Conservation (phyloP, 208 protist genomes). For the Acanthamoeba lenticulata region DNA sequence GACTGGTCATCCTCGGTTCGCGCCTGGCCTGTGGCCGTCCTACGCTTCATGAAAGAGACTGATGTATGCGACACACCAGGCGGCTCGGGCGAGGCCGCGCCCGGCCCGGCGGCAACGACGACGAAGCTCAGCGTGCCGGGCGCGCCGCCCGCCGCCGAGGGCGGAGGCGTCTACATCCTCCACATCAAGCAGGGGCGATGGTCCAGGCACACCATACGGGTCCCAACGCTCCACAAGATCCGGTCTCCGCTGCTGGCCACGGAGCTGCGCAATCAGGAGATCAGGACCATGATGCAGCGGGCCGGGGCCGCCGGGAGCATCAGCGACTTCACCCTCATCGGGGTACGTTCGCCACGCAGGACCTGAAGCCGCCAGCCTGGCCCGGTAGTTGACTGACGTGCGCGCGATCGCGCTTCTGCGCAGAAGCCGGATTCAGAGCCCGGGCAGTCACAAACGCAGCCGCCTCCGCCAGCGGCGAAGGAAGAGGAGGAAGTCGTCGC, state of each 20-base stretch:
- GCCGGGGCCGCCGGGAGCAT: too few species aligned
- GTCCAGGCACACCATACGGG: not conserved
- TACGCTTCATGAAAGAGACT: too few species aligned
- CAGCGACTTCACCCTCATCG: not conserved
- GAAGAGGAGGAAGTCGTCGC: not conserved
- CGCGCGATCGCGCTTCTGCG: too few species aligned
- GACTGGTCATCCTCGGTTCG: constrained; percentile 17
- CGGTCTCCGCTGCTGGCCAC: not conserved
- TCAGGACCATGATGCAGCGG: too few species aligned
- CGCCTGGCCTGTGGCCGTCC: too few species aligned
- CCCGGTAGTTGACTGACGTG: too few species aligned
- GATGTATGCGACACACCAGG: not conserved
- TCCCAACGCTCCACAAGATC: constrained; percentile 37
- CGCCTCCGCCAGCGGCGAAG: too few species aligned
- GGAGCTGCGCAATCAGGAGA: not conserved
- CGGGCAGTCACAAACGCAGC: not conserved
- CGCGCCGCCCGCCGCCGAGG: not conserved
- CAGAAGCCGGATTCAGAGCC: too few species aligned
- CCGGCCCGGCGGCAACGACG: not conserved
- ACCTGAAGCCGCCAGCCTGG: too few species aligned
- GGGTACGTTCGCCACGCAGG: too few species aligned
- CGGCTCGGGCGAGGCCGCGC: not conserved
- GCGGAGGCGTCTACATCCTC: constrained; percentile 22
- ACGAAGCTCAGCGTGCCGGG: not conserved
- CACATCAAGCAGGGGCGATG: constrained; percentile 36